These are phyloP conservation scores for Xylaria curta DNA, from an alignment of 495 filamentous ascomycete species.

Conservation along the genomic window DNA sequence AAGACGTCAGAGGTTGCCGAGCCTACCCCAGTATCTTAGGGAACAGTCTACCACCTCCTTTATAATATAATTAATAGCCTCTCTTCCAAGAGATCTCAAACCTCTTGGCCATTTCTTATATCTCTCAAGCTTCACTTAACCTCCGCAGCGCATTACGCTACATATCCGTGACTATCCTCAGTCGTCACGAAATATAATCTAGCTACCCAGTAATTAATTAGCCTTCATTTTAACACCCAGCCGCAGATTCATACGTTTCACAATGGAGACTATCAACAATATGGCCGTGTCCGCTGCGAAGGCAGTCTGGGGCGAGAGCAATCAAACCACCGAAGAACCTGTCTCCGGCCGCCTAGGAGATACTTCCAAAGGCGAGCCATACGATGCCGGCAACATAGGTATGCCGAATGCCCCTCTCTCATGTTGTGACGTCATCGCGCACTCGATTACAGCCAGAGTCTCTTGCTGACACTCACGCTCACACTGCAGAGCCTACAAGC, in stretches of 20 bases:
- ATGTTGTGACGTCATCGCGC: slow-evolving; percentile 19
- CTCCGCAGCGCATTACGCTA: not conserved
- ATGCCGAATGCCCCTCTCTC: slow-evolving; percentile 5
- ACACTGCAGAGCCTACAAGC: slow-evolving; percentile 27
- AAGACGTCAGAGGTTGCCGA: slow-evolving; percentile 25
- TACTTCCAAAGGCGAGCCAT: slow-evolving; percentile 62
- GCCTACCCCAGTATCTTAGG: not conserved
- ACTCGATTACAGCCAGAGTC: slow-evolving; percentile 7
- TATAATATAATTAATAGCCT: slow-evolving; percentile 8
- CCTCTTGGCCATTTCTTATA: not conserved
- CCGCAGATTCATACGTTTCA: slow-evolving; percentile 1
- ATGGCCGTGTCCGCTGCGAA: slow-evolving; percentile 52
- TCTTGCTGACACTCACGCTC: slow-evolving; percentile 24
- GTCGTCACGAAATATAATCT: not conserved
- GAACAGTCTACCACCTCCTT: not conserved
- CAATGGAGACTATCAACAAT: slow-evolving; percentile 63
- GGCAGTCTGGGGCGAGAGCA: slow-evolving; percentile 57
- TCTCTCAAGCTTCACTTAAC: not conserved
- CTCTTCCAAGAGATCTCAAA: not conserved
- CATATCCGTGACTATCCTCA: not conserved
- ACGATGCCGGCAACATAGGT: slow-evolving; percentile 64
- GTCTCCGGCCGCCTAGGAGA: slow-evolving; percentile 59
- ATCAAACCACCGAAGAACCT: slow-evolving; percentile 52
- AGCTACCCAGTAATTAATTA: not conserved
- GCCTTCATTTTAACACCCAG: not conserved